phyloP scores from a whole-genome alignment of 2,329 filamentous ascomycete genomes.

The Exophiala phaeomuriformis region DNA sequence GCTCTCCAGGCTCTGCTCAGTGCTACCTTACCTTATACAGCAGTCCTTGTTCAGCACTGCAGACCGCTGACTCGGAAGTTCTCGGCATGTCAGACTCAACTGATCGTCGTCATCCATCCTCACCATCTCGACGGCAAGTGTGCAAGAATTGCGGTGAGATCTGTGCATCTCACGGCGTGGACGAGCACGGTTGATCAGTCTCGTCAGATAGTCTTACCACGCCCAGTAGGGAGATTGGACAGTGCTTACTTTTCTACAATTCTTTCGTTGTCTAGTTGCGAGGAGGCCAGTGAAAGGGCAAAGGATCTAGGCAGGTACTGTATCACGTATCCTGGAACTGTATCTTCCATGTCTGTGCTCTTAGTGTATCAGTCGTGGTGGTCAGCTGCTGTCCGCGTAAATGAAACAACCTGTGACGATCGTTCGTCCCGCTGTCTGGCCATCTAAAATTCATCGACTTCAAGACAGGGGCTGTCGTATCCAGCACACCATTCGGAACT shows the following conservation, averaged over 20 bases:
- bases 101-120: too few relatives aligned
- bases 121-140: neutral
- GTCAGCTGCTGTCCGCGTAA: neutral
- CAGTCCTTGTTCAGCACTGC: too few relatives aligned
- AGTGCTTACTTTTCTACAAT: neutral
- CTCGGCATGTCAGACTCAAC: neutral
- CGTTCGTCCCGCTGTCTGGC: neutral
- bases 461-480: neutral
- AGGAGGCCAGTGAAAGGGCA: neutral
- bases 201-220: constrained; percentile 5
- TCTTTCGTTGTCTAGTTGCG: too few relatives aligned
- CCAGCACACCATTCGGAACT: neutral
- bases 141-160: neutral
- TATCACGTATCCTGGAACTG: too few relatives aligned
- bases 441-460: neutral
- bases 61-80: neutral
- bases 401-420: neutral
- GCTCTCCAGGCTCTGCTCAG: too few relatives aligned
- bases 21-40: too few relatives aligned
- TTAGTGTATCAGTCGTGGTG: neutral
- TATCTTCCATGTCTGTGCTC: neutral
- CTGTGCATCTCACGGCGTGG: neutral
- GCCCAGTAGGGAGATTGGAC: constrained; percentile 1
- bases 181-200: neutral
- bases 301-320: too few relatives aligned